Evolutionary conservation across 768 basidiomycete species (phyloP).

Genomic region (Scleroderma bovista): DNA sequence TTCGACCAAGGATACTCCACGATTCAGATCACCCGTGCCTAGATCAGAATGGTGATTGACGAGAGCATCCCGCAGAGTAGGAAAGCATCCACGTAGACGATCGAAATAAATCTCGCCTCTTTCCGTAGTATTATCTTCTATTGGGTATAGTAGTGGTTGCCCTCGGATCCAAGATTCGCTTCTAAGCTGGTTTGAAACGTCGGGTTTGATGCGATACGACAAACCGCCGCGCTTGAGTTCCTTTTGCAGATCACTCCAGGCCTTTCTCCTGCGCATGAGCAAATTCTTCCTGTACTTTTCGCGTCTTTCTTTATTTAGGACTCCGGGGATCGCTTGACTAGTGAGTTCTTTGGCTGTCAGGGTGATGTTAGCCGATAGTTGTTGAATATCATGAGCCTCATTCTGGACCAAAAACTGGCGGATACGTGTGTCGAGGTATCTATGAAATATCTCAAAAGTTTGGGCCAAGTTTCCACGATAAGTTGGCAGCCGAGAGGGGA

Average conservation of each 20-base stretch:
- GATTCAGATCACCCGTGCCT: constrained; percentile 79
- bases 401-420: constrained; percentile 36
- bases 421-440: constrained; percentile 39
- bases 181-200: constrained; percentile 50
- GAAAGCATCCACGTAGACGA: constrained; percentile 59
- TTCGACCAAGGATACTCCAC: constrained; percentile 74
- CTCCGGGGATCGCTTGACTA: constrained; percentile 35
- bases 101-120: constrained; percentile 60
- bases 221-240: constrained; percentile 80
- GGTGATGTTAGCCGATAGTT: constrained; percentile 60
- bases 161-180: constrained; percentile 61
- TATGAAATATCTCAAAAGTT: constrained; percentile 48
- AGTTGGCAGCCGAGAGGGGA: constrained; percentile 10
- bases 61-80: constrained; percentile 56
- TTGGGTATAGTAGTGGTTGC: constrained; percentile 41
- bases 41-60: constrained; percentile 76
- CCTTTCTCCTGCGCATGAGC: constrained; percentile 78
- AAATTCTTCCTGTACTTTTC: constrained; percentile 68
- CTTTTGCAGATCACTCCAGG: constrained; percentile 87
- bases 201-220: constrained; percentile 63
- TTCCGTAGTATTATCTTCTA: constrained; percentile 19
- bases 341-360: constrained; percentile 54
- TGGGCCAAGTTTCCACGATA: constrained; percentile 45
- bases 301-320: constrained; percentile 42
- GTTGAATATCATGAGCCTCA: constrained; percentile 43